These are phyloP conservation scores for Monilinia fructicola DNA, from an alignment of 2,329 filamentous ascomycete genomes.

Conservation along the genomic window DNA sequence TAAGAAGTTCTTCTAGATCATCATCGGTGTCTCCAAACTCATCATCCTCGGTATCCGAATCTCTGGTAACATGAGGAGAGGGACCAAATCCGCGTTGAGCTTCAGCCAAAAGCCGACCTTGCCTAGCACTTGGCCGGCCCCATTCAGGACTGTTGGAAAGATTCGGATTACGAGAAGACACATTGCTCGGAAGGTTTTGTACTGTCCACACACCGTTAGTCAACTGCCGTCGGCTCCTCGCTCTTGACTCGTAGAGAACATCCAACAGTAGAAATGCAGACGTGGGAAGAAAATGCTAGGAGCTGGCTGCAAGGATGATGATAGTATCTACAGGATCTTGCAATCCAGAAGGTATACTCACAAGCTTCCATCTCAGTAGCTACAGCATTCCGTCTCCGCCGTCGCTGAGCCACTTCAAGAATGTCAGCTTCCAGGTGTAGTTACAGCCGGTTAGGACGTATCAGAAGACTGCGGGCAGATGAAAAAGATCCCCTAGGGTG, in stretches of 20 bases:
- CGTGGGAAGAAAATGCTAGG: background rate
- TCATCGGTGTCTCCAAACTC: background rate
- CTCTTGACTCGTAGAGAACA: background rate
- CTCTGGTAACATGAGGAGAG: background rate
- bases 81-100: background rate
- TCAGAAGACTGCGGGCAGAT: background rate
- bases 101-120: background rate
- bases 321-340: background rate
- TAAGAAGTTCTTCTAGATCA: background rate
- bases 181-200: background rate
- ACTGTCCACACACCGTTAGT: background rate
- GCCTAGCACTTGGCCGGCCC: conserved; percentile 7
- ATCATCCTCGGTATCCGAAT: conserved; percentile 8
- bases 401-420: conserved; percentile 1
- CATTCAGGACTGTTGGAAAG: background rate
- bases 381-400: background rate
- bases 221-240: background rate
- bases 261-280: background rate
- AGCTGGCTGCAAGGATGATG: background rate
- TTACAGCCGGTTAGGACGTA: background rate
- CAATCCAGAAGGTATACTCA: background rate
- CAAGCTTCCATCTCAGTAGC: background rate
- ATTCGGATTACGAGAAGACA: background rate
- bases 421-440: conserved; percentile 3
- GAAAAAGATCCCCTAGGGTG: background rate